Conservation (phyloP, 169 alveolate species). For the Eimeria mitis region DNA sequence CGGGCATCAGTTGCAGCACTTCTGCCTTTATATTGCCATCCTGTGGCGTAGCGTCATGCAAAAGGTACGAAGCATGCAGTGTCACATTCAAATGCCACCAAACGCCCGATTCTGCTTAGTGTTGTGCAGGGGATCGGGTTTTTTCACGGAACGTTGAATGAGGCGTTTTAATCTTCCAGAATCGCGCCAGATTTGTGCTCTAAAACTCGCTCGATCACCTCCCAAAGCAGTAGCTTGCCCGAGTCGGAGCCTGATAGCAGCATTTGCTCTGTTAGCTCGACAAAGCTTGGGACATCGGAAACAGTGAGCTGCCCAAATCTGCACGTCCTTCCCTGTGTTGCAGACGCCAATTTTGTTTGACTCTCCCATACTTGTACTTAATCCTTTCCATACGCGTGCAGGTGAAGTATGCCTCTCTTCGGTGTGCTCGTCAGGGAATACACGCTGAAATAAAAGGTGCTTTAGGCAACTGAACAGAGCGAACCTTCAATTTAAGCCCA, state of each 20-base stretch:
- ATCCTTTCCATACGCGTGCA: background rate
- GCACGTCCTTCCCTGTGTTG: conserved; percentile 43
- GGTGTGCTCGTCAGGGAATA: background rate
- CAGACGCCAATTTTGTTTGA: background rate
- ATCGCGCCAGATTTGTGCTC: background rate
- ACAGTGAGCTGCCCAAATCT: conserved; percentile 45
- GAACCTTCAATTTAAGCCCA: conserved; percentile 63
- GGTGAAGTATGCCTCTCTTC: background rate
- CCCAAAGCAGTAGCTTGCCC: conserved; percentile 64
- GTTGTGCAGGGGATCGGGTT: background rate
- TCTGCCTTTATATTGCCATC: conserved; percentile 67
- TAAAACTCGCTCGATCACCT: conserved; percentile 22
- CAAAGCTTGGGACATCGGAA: conserved; percentile 54
- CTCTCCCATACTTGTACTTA: background rate
- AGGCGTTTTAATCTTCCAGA: background rate
- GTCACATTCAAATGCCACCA: background rate
- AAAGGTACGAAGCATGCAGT: background rate
- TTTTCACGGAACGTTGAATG: background rate
- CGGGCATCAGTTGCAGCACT: conserved; percentile 44
- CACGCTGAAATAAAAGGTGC: background rate
- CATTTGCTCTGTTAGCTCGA: conserved; percentile 31
- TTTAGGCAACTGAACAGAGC: background rate
- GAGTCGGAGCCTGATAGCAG: conserved; percentile 59
- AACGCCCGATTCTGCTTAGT: background rate
- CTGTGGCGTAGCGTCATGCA: background rate